phyloP scores from a whole-genome alignment of 1,284 basidiomycete genomes.

The Pyrrhoderma lamaoense region DNA sequence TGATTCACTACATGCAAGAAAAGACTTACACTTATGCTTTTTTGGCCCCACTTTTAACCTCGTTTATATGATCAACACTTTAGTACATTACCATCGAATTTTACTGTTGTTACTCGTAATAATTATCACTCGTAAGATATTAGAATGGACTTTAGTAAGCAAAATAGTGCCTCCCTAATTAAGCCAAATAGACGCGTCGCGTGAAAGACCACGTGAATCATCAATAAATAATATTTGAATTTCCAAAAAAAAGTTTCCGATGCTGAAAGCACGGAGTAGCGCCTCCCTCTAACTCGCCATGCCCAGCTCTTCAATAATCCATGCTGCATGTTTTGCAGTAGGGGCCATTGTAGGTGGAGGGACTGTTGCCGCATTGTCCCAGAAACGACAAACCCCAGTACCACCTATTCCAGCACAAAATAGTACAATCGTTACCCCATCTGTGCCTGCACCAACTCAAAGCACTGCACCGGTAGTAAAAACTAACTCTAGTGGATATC shows the following conservation, averaged over 20 bases:
- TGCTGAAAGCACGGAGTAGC: too few species aligned
- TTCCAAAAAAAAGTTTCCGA: not conserved
- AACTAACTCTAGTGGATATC: constrained; percentile 39
- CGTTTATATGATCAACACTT: not conserved
- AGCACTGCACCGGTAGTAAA: constrained; percentile 42
- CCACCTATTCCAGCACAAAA: not conserved
- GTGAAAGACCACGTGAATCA: not conserved
- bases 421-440: not conserved
- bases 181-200: not conserved
- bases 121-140: too few species aligned
- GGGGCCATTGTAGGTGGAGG: constrained; percentile 66
- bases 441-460: constrained; percentile 15
- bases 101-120: too few species aligned
- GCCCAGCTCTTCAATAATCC: constrained; percentile 42
- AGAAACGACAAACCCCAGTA: constrained; percentile 5
- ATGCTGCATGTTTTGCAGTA: constrained; percentile 64
- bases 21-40: not conserved
- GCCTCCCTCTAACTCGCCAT: constrained; percentile 22
- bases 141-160: not conserved
- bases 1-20: too few species aligned
- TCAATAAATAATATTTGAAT: not conserved
- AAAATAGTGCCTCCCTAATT: too few species aligned
- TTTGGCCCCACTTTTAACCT: not conserved
- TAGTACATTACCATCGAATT: not conserved
- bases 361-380: constrained; percentile 41